These are phyloP conservation scores for Torulaspora indica DNA, from an alignment of 805 yeast genomes.

Conservation along the genomic window DNA sequence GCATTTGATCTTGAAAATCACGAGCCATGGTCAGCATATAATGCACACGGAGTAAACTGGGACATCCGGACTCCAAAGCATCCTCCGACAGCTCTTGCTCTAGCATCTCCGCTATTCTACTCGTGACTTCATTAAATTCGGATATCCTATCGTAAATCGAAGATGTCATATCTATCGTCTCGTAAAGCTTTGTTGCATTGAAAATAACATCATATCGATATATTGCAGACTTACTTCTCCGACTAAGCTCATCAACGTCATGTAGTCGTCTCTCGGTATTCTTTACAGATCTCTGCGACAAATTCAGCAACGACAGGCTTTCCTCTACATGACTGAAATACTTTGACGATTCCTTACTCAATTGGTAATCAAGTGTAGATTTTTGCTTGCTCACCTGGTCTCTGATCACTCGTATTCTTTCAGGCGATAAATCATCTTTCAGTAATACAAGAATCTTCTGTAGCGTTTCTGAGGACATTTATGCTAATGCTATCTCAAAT, in stretches of 20 bases:
- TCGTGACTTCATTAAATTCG: slow-evolving; percentile 48
- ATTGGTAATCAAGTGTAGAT: slow-evolving; percentile 66
- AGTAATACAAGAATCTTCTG: slow-evolving; percentile 34
- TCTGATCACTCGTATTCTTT: slow-evolving; percentile 47
- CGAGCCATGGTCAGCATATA: slow-evolving; percentile 63
- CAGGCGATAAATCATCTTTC: slow-evolving; percentile 47
- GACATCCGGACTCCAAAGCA: slow-evolving; percentile 40
- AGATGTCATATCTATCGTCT: slow-evolving; percentile 66
- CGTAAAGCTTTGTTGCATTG: slow-evolving; percentile 61
- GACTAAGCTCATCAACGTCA: slow-evolving; percentile 46
- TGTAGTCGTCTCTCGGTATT: slow-evolving; percentile 44
- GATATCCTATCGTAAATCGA: slow-evolving; percentile 59
- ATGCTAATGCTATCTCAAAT: neutral
- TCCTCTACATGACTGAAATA: slow-evolving; percentile 55
- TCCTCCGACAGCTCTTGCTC: slow-evolving; percentile 38
- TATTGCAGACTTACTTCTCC: slow-evolving; percentile 55
- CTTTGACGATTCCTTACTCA: slow-evolving; percentile 62
- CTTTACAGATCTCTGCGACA: slow-evolving; percentile 45
- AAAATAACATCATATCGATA: slow-evolving; percentile 65
- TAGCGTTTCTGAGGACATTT: slow-evolving; percentile 26
- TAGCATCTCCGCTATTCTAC: slow-evolving; percentile 49
- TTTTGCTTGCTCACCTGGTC: slow-evolving; percentile 64
- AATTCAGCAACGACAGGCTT: slow-evolving; percentile 38
- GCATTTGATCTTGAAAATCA: slow-evolving; percentile 73
- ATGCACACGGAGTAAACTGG: slow-evolving; percentile 62